Conservation (phyloP, 768 basidiomycete species). For the Podaxis pistillaris region DNA sequence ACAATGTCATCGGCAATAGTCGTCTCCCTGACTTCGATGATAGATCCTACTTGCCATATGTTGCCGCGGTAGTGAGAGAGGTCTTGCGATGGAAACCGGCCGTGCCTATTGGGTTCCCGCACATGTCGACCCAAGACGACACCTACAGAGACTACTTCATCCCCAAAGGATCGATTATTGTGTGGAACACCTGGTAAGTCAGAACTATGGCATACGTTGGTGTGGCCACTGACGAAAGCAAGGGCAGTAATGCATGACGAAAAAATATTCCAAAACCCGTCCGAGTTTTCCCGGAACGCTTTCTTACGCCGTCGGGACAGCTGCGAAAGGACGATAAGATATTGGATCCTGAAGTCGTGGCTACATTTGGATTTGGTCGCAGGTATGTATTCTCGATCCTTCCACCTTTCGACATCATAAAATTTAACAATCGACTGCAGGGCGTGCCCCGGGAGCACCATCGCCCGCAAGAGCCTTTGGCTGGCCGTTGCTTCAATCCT, state of each 20-base stretch:
- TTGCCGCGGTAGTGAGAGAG: slow-evolving; percentile 33
- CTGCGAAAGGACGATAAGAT: background rate
- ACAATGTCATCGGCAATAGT: slow-evolving; percentile 27
- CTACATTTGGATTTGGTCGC: slow-evolving; percentile 16
- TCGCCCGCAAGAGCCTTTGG: background rate
- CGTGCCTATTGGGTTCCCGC: slow-evolving; percentile 26
- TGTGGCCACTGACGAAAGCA: background rate
- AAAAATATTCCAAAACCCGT: slow-evolving; percentile 19
- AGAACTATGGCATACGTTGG: background rate
- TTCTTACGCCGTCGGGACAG: slow-evolving; percentile 8
- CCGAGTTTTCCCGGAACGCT: slow-evolving; percentile 21
- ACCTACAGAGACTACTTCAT: slow-evolving; percentile 37
- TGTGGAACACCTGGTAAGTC: slow-evolving; percentile 27
- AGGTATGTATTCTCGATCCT: background rate
- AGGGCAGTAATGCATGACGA: slow-evolving; percentile 23
- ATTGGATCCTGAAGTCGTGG: slow-evolving; percentile 1
- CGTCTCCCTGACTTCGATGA: slow-evolving; percentile 35
- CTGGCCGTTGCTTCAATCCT: slow-evolving; percentile 1
- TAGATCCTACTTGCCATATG: slow-evolving; percentile 31
- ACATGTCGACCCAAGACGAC: slow-evolving; percentile 31
- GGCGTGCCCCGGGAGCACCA: background rate
- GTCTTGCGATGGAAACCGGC: slow-evolving; percentile 25
- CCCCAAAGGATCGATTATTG: slow-evolving; percentile 33
- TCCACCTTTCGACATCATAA: background rate
- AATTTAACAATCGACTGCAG: background rate